Evolutionary conservation across 2,329 filamentous ascomycete genomes (phyloP).

Genomic region (Celoporthe dispersa): DNA sequence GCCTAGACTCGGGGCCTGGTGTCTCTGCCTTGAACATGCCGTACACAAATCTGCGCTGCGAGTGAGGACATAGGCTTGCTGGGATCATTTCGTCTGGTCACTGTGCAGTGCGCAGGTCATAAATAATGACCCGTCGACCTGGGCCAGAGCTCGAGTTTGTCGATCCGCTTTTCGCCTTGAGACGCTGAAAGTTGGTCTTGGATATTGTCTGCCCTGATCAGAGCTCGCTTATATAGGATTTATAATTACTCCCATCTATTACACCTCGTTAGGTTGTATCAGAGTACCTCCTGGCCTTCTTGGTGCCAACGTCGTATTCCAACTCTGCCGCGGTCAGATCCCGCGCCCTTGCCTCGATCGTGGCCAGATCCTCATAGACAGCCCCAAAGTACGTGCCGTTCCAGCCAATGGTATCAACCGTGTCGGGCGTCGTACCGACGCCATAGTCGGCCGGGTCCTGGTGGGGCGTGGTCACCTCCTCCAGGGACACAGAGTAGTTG

Average conservation of each 20-base stretch:
- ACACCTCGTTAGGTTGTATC: not conserved
- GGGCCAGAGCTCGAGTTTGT: too few species aligned
- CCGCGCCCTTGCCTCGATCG: conserved; percentile 25
- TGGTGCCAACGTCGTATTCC: not conserved
- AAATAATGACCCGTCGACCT: too few species aligned
- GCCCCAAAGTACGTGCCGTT: conserved; percentile 23
- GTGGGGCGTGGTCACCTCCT: conserved; percentile 26
- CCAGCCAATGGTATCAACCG: conserved; percentile 25
- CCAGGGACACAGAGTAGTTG: conserved; percentile 26
- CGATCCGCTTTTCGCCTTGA: too few species aligned
- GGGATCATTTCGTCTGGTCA: too few species aligned
- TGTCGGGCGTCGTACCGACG: not conserved
- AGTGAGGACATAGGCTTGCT: too few species aligned
- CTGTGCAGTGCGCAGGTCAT: too few species aligned
- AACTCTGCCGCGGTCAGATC: conserved; percentile 24
- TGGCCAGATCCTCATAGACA: conserved; percentile 21
- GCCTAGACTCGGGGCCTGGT: too few species aligned
- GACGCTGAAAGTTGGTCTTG: too few species aligned
- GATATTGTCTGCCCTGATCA: too few species aligned
- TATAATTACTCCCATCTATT: not conserved
- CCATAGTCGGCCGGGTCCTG: conserved; percentile 26
- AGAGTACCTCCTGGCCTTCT: not conserved
- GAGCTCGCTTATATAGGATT: not conserved
- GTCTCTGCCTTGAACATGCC: too few species aligned
- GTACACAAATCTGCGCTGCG: too few species aligned